Base-by-base conservation (phyloP, 2,329 filamentous ascomycete genomes). In the Beauveria sp. region DNA sequence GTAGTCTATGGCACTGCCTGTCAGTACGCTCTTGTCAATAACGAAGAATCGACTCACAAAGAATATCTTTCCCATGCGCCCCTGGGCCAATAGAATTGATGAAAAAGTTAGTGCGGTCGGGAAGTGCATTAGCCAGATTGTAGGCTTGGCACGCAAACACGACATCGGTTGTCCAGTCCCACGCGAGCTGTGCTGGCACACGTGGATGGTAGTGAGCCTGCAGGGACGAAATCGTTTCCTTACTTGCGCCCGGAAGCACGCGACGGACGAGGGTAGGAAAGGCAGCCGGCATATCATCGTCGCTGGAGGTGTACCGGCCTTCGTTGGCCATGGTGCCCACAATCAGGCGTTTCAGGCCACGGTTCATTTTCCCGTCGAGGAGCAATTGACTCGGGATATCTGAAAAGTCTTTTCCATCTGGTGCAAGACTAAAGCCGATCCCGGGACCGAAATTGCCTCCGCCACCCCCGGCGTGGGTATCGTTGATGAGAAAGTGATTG, bases 81-180 rank as follows among this genome's bases (percentile, higher is more conserved):
- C 58, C 63, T 9, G 62, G 63, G 12, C 62, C 53, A 22, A 54
- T 61, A 1, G 63, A 64, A 26, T 65, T 66, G 34, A 66, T 63
- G 28, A 62, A 67, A 14, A 62, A 51, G 10, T 46, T 51, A 0
- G 65, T 30, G 16, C 42, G 54, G 26, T 60, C 54, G 20, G 60
- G 53, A 12, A 61, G 46, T 12, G 63, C 63, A 22, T 62, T 61
- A 46, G 66, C 66, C 3, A 68, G 20, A 57, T 65, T 66, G 38
- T 62, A 58, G 16, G 63, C 63, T 51, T 63, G 67, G 57, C 66
- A 68, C 2, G 64, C 62, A 56, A 66, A 67, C n/a, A 66, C 57
- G 3, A 62, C 59, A 22, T 68, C 66, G 18, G 64, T 67, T 16
- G 65, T 67, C 65, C 65, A 67, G 30, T 68, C 66, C 65, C 66